Conservation (phyloP, 441 rosid genomes). For the Aquilaria agallochum region DNA sequence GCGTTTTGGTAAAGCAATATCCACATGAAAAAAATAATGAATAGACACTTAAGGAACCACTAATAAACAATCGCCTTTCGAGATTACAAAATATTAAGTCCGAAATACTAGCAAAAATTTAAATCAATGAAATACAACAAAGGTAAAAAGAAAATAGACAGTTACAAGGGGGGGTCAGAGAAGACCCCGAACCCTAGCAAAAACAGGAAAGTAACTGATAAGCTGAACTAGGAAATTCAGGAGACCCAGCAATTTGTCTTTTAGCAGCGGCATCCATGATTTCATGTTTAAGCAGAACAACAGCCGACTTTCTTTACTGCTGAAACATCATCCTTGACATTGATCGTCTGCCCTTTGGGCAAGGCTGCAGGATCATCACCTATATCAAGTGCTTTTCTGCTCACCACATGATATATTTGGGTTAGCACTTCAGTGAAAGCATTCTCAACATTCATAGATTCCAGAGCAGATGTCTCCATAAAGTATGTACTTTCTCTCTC, state of each 20-base stretch:
- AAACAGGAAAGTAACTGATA: not conserved
- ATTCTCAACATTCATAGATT: slow-evolving; percentile 53
- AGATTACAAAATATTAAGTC: not conserved
- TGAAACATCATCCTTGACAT: slow-evolving; percentile 55
- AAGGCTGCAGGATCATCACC: slow-evolving; percentile 44
- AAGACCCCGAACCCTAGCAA: not conserved
- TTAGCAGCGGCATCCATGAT: slow-evolving; percentile 8
- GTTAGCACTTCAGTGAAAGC: slow-evolving; percentile 56
- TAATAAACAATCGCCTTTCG: too few relatives aligned
- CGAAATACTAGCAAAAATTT: slow-evolving; percentile 9
- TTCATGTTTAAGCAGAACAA: slow-evolving; percentile 39
- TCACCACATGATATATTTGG: slow-evolving; percentile 49
- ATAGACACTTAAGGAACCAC: too few relatives aligned
- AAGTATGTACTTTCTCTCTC: slow-evolving; percentile 55
- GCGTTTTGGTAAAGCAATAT: too few relatives aligned
- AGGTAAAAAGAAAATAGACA: slow-evolving; percentile 17
- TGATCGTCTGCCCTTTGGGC: slow-evolving; percentile 58
- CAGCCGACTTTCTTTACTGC: slow-evolving; percentile 53
- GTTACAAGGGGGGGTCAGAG: slow-evolving; percentile 12
- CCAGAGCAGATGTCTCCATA: slow-evolving; percentile 72
- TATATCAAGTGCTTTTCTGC: slow-evolving; percentile 45
- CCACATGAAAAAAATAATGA: too few relatives aligned
- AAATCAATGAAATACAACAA: slow-evolving; percentile 28
- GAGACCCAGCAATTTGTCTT: slow-evolving; percentile 4
- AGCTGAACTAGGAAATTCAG: slow-evolving; percentile 5